A percentile compares a stretch with the other conserved stretches of the same genome.
Evolutionary conservation across 495 filamentous ascomycete species (phyloP).

Genomic region (Polyplosphaeria fusca): DNA sequence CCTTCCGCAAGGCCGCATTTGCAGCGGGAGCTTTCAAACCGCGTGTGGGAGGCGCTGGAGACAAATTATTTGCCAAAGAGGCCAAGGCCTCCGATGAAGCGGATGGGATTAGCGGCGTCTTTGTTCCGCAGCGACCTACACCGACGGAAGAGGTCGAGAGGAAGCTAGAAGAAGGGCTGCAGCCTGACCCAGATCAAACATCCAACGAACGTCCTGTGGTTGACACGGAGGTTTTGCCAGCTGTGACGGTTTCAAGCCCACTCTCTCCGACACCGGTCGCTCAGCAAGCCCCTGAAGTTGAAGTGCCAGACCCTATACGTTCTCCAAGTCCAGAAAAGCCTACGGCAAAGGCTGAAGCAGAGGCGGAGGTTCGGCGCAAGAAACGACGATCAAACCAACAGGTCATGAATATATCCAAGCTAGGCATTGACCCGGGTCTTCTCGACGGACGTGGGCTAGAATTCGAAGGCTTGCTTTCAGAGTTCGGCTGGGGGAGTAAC

Average conservation of each 20-base stretch:
- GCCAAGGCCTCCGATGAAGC: conserved; percentile 53
- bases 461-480: conserved; percentile 74
- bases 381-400: conserved; percentile 71
- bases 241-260: conserved; percentile 38
- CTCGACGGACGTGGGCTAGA: conserved; percentile 67
- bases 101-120: conserved; percentile 81
- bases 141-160: conserved; percentile 29
- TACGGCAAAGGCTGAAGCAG: conserved; percentile 42
- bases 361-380: conserved; percentile 47
- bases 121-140: conserved; percentile 21
- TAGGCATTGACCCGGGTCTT: conserved; percentile 69
- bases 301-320: conserved; percentile 24
- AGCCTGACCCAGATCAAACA: conserved; percentile 11
- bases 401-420: conserved; percentile 68
- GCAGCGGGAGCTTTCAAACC: conserved; percentile 83
- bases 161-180: conserved; percentile 6
- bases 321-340: conserved; percentile 38
- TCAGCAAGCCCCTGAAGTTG: conserved; percentile 7
- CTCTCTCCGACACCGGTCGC: conserved; percentile 14
- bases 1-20: conserved; percentile 80
- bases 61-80: conserved; percentile 63
- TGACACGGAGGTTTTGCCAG: conserved; percentile 34
- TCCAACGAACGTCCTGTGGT: conserved; percentile 24
- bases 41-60: conserved; percentile 74
- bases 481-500: conserved; percentile 86